Percentiles rank a stretch among this genome's conserved stretches.
Evolutionary conservation across 768 basidiomycete genomes (phyloP).

Genomic region (Hortiboletus campestris): DNA sequence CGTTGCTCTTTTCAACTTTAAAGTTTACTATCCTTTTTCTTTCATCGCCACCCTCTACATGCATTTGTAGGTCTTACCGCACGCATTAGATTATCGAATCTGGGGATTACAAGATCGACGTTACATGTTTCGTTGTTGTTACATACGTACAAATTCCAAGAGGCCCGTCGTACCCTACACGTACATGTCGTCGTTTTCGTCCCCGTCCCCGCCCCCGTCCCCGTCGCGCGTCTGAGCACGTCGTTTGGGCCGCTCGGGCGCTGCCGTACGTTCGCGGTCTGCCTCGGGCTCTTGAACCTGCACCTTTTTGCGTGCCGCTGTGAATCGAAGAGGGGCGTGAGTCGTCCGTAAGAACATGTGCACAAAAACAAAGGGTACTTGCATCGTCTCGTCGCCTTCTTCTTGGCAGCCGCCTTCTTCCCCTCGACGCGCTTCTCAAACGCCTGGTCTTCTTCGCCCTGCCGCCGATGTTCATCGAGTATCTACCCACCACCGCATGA

Average conservation of each 20-base stretch:
- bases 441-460: conserved; percentile 91
- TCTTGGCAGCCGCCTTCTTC: conserved; percentile 76
- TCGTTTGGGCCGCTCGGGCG: conserved; percentile 8
- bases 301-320: conserved; percentile 32
- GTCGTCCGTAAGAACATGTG: background rate
- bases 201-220: conserved; percentile 15
- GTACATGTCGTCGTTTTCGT: conserved; percentile 28
- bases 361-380: conserved; percentile 2
- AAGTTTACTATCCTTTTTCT: too few species aligned
- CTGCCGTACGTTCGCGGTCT: background rate
- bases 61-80: conserved; percentile 12
- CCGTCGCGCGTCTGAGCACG: conserved; percentile 9
- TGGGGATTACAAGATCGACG: background rate
- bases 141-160: background rate
- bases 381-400: conserved; percentile 61
- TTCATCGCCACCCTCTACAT: background rate
- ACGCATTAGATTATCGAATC: conserved; percentile 8
- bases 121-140: conserved; percentile 7
- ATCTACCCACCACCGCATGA: conserved; percentile 48
- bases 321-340: background rate
- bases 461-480: conserved; percentile 73
- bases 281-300: conserved; percentile 20
- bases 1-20: conserved; percentile 5
- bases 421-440: conserved; percentile 82
- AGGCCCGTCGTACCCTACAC: conserved; percentile 4